A percentile compares a stretch with the other conserved stretches of the same genome.
These are phyloP conservation scores for Peziza echinospora DNA, from an alignment of 495 filamentous ascomycete genomes.

Conservation along the genomic window DNA sequence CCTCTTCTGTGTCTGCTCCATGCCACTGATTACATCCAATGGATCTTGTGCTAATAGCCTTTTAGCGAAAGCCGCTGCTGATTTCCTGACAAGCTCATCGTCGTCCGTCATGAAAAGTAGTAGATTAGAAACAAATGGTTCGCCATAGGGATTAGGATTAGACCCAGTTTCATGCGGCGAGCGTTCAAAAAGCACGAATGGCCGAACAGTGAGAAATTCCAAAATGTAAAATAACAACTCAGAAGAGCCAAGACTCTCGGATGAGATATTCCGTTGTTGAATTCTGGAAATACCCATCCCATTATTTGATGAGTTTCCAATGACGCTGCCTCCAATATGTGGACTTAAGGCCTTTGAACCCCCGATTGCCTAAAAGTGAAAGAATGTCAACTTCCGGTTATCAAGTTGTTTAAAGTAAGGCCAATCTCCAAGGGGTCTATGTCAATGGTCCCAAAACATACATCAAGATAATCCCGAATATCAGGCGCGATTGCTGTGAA, in stretches of 20 bases:
- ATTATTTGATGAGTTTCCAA: conserved; percentile 1
- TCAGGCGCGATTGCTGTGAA: conserved; percentile 33
- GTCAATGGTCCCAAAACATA: conserved; percentile 9
- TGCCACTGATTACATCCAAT: conserved; percentile 11
- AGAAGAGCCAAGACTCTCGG: conserved; percentile 15
- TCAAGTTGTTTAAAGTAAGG: no score
- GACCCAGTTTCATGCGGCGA: neutral
- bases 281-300: conserved; percentile 5
- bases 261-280: conserved; percentile 13
- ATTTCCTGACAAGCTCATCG: conserved; percentile 17
- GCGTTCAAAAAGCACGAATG: conserved; percentile 8
- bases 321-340: neutral
- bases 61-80: conserved; percentile 13
- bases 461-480: conserved; percentile 32
- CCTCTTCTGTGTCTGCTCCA: conserved; percentile 2
- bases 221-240: conserved; percentile 18
- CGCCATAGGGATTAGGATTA: neutral
- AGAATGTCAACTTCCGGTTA: neutral
- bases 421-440: neutral
- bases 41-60: conserved; percentile 14
- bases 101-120: conserved; percentile 17
- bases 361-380: conserved; percentile 12
- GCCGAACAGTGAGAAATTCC: conserved; percentile 17
- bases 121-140: conserved; percentile 1
- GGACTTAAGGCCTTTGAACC: conserved; percentile 3